phyloP scores from a whole-genome alignment of 345 rosid species.

The Heritiera littoralis region DNA sequence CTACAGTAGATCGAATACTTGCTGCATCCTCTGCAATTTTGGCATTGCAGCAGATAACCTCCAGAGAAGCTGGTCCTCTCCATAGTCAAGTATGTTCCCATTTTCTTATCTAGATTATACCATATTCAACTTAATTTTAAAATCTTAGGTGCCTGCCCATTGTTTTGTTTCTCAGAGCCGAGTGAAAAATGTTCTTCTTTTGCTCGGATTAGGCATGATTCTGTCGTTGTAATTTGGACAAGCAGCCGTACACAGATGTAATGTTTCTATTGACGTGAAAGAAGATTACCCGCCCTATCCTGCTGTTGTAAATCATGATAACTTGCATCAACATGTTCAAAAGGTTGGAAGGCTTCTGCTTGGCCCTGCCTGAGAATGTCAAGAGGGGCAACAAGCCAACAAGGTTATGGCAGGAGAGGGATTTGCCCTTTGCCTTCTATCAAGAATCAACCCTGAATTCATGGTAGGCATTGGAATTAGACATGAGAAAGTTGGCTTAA shows the following conservation, averaged over 20 bases:
- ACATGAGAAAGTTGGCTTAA: conserved; percentile 59
- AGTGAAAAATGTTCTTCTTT: neutral
- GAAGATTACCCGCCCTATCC: conserved; percentile 58
- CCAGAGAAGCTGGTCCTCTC: conserved; percentile 83
- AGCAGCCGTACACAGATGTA: conserved; percentile 68
- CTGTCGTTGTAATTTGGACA: conserved; percentile 38
- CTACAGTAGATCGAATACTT: conserved; percentile 56
- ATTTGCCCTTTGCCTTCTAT: conserved; percentile 57
- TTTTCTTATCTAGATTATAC: conserved; percentile 1
- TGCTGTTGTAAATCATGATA: conserved; percentile 62
- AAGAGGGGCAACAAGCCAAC: conserved; percentile 28
- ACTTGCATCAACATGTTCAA: conserved; percentile 49
- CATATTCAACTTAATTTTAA: neutral
- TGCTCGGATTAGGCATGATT: conserved; percentile 4
- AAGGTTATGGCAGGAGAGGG: conserved; percentile 78
- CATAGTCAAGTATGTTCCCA: conserved; percentile 47
- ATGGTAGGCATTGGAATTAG: conserved; percentile 65
- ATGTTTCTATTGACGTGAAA: conserved; percentile 45
- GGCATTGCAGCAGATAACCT: conserved; percentile 77
- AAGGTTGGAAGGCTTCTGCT: conserved; percentile 54
- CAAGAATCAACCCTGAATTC: conserved; percentile 75
- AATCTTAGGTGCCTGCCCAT: neutral
- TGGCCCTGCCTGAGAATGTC: conserved; percentile 59
- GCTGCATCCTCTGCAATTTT: conserved; percentile 71
- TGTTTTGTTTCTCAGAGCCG: neutral